Evolutionary conservation across 108 stramenopile species (phyloP), one percentile per base, ranked within the genome.

Genomic region (Stephanodiscus minutulus): DNA sequence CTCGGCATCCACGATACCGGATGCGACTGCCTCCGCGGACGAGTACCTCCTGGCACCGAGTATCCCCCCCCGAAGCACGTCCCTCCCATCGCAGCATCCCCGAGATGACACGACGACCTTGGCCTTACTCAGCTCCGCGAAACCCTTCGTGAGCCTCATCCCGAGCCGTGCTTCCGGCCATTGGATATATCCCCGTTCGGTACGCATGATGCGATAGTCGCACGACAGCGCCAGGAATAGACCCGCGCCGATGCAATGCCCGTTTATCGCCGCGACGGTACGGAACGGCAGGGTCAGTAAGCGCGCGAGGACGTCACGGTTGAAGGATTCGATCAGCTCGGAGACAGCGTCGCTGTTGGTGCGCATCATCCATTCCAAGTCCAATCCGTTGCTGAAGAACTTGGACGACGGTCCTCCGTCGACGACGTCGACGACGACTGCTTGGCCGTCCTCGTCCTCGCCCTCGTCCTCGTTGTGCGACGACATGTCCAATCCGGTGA

Each of bases 211-310:
- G 29, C 88, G 71, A 52, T 82, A 82, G 70, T 87, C 86, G 59
- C 86, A 86, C 17, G 86, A 84, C 46, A 89, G 50, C 1, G 84
- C 84, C 24, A 89, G 21, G 60, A 87, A 85, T 36, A 89, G 46
- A 27, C 88, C 88, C 5, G 85, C 86, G 12, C 86, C 88, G 70
- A 87, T 85, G 29, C 77, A 85, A 44, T 89, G 88, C 7, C 88
- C 88, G 64, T 89, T 83, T 48, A 89, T 85, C 1, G 83, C 82
- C 3, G 88, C 88, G 27, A 89, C 72, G 7, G 88, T 89, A 8
- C 81, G 76, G 36, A 78, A 78, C 29, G 81, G 82, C 24, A 81
- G 57, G 17, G 79, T 80, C 36, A 88, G 68, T 24, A 88, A 57
- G 7, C 84, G 73, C 24, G 81, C 84, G 18, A 88, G 60, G 8